Evolutionary conservation across 257 asterid species (phyloP).

Genomic region (Solanum ahanhuiri): DNA sequence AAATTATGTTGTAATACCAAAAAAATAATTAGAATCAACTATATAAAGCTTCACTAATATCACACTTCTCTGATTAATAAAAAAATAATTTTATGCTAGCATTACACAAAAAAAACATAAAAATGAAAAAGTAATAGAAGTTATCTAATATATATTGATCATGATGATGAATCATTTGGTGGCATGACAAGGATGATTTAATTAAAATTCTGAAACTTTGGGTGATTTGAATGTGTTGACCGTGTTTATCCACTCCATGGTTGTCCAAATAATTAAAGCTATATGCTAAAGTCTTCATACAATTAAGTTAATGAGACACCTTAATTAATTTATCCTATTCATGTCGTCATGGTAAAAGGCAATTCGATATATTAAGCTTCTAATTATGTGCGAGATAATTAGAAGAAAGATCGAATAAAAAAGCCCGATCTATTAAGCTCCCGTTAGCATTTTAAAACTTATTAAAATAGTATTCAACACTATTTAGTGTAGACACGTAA

Average conservation of each 20-base stretch:
- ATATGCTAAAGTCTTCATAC: background rate
- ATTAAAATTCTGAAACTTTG: background rate
- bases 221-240: background rate
- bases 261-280: background rate
- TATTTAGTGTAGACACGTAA: too few species aligned
- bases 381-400: too few species aligned
- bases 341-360: too few species aligned
- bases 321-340: too few species aligned
- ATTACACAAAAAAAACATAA: background rate
- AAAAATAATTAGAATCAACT: background rate
- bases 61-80: background rate
- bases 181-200: background rate
- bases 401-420: background rate
- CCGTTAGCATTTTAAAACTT: background rate
- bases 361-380: too few species aligned
- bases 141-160: background rate
- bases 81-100: too few species aligned
- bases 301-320: background rate
- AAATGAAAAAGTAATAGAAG: background rate
- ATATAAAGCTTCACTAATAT: background rate
- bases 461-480: background rate
- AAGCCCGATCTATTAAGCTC: background rate
- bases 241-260: background rate
- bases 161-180: background rate
- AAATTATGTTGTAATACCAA: background rate